Base-by-base conservation (phyloP, 2,329 filamentous ascomycete species). In the Botrytis medusae region DNA sequence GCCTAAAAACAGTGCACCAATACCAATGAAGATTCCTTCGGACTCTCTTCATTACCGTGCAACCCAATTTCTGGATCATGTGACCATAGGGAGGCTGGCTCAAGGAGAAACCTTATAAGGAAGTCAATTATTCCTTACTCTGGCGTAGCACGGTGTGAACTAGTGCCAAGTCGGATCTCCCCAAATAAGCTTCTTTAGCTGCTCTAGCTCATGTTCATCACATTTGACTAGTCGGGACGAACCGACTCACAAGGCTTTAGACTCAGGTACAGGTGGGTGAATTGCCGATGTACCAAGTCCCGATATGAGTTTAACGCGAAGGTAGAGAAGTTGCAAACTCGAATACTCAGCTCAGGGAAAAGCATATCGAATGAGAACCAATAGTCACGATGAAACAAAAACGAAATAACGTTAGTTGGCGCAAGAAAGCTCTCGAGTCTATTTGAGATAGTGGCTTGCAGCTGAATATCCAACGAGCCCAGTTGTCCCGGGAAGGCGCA, bases 111-210 rank as follows among this genome's bases (percentile, higher is more conserved):
- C 16, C 51, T 57, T 57, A 29, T 29, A 18, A 18, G 51, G n/a
- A 57, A 57, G n/a, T 29, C 51, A 57, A 57, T 29, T 16, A 8
- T 54, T 29, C n/a, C n/a, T 16, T 8, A 29, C 51, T 32, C 8
- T 57, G 25, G n/a, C n/a, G 51, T 32, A 29, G 51, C 2, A 57
- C 51, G n/a, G 51, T 57, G 51, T 29, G 51, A 40, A 42, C 29
- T 8, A 29, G 46, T 40, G 32, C 46, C 46, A 68, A 68, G 46
- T n/a, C 64, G 64, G 64, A 68, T 68, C 64, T 68, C 64, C 64
- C 64, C 64, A 68, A 40, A 48, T 54, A 54, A 68, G 14, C 34
- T 29, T 68, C 46, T 22, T 42, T 29, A 54, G 46, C 46, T 68
- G 34, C 37, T 54, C 46, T 54, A 29, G 34, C 37, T 48, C 34